Evolutionary conservation across 192 early-diverging fungal genomes (phyloP).

Genomic region (Gaertneriomyces sp.): DNA sequence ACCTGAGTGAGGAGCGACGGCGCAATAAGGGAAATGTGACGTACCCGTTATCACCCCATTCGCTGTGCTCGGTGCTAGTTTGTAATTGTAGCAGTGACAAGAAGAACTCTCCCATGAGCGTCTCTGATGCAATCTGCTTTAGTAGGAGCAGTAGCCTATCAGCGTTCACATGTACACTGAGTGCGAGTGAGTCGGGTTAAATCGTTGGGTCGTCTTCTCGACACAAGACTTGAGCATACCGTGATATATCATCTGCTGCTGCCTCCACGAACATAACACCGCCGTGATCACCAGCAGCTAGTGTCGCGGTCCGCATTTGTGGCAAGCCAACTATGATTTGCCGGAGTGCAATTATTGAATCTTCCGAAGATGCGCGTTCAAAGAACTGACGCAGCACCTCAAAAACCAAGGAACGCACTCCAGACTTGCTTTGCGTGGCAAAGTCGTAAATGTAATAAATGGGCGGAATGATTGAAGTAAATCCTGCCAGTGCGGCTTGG

Average conservation of each 20-base stretch:
- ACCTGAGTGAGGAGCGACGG: neutral
- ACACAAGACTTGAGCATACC: too few species aligned
- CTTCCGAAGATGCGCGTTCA: slow-evolving; percentile 3
- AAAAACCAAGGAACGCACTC: neutral
- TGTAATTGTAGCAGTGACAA: slow-evolving; percentile 45
- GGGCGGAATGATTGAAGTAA: slow-evolving; percentile 42
- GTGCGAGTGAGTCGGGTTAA: too few species aligned
- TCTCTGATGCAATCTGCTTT: slow-evolving; percentile 46
- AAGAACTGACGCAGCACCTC: slow-evolving; percentile 27
- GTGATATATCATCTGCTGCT: neutral
- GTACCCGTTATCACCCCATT: neutral
- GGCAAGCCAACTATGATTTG: slow-evolving; percentile 17
- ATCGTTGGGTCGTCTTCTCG: too few species aligned
- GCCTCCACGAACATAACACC: slow-evolving; percentile 21
- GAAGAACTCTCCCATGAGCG: slow-evolving; percentile 69
- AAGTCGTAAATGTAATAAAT: slow-evolving; percentile 41
- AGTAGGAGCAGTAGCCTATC: slow-evolving; percentile 67
- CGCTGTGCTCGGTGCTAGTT: neutral
- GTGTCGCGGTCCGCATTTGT: neutral
- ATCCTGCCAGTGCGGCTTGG: slow-evolving; percentile 38
- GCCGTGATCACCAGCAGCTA: slow-evolving; percentile 17
- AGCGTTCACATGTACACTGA: slow-evolving; percentile 42
- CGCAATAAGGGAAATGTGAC: neutral
- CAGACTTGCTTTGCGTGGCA: slow-evolving; percentile 6
- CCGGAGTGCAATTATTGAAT: slow-evolving; percentile 5